Base-by-base conservation (phyloP, 495 filamentous ascomycete genomes). In the Xanthoparmelia taractica region DNA sequence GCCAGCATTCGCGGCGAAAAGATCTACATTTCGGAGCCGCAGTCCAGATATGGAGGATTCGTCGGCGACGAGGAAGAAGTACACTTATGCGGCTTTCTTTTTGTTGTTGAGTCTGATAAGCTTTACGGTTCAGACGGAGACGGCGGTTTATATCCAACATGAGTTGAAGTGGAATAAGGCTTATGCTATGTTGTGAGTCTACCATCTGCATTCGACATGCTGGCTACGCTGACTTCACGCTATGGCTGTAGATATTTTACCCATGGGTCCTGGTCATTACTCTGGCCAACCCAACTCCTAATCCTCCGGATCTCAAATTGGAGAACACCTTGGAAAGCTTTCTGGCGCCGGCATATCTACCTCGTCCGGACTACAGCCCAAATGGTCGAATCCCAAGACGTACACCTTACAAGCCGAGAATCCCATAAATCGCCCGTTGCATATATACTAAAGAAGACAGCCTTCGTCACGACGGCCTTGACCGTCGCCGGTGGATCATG, bases 401-500 rank as follows among this genome's bases (percentile, higher is more conserved):
- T 89, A 66, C 73, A 84, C 77, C 67, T 84, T 68, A 70, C 81
- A 50, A 69, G 72, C 58, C 70, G 77, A 34, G 73, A 76, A 60
- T 72, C 71, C 13, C 76, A 83, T 50, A 75, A 73, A 47, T 85
- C 83, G 5, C 89, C 91, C 0, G 65, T 89, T 38, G 80, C 80
- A 8, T 96, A 96, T 68, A 82, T 97, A 71, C 58, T 90, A 40
- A 82, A 80, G 61, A 94, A 83, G 34, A 96, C 90, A 0, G 86
- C 86, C 0, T 83, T 91, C 61, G 81, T 97, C 48, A 94, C 94
- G 1, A 85, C 78, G n/a, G 85, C 91, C 6, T 81, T 98, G 54
- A 98, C 94, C 6, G 76, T 97, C 55, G 94, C 92, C 0, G 94
- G 93, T 1, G 83, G 88, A n/a, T 92, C 87, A 57, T 98, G 94